Evolutionary conservation across 139 green algal species (phyloP).

Genomic region (Volvox africanus): DNA sequence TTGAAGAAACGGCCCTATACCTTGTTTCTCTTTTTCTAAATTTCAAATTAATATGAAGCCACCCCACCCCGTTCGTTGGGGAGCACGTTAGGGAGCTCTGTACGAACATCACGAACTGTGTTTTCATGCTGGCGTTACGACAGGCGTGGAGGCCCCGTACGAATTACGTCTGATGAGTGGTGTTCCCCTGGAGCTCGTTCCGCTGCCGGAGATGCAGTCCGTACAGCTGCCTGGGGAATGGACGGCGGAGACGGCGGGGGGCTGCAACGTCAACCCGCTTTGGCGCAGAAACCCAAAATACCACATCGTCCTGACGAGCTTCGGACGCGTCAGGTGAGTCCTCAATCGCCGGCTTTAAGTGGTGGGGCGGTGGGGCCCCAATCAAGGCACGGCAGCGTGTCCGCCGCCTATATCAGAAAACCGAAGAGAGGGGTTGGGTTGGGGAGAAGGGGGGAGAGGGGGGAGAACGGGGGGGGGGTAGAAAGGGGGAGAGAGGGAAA

Average conservation of each 20-base stretch:
- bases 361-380: too few relatives aligned
- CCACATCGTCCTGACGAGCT: slow-evolving; percentile 52
- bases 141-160: slow-evolving; percentile 58
- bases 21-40: too few relatives aligned
- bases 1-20: too few relatives aligned
- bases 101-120: background rate
- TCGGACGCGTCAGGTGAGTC: slow-evolving; percentile 32
- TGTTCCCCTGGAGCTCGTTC: slow-evolving; percentile 63
- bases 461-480: background rate
- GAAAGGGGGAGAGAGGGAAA: background rate
- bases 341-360: too few relatives aligned
- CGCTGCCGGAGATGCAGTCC: slow-evolving; percentile 60
- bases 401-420: too few relatives aligned
- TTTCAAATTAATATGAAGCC: too few relatives aligned
- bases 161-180: slow-evolving; percentile 64
- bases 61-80: too few relatives aligned
- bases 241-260: slow-evolving; percentile 57
- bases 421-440: too few relatives aligned
- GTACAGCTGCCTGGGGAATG: slow-evolving; percentile 49
- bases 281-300: slow-evolving; percentile 71
- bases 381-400: too few relatives aligned
- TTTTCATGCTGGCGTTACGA: background rate
- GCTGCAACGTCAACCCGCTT: slow-evolving; percentile 63
- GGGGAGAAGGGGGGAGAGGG: too few relatives aligned
- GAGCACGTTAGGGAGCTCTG: too few relatives aligned